Evolutionary conservation across 352 stramenopile genomes (phyloP).

Genomic region (Saprolegnia parasitica): DNA sequence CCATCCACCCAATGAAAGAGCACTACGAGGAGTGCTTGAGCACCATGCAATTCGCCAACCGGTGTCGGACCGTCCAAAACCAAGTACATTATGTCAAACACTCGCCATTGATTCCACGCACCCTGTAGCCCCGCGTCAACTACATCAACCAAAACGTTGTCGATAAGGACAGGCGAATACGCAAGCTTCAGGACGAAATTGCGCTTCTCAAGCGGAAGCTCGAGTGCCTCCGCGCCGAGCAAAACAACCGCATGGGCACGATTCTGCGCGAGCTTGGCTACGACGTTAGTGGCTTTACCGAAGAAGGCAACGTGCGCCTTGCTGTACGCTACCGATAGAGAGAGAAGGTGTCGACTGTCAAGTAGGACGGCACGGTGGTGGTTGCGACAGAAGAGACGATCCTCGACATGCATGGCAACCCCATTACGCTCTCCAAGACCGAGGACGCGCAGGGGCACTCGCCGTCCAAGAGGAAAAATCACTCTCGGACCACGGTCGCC

Average conservation of each 20-base stretch:
- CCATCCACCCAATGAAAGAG: conserved; percentile 83
- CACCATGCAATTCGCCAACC: conserved; percentile 89
- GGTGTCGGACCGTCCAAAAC: conserved; percentile 87
- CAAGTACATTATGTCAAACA: conserved; percentile 37
- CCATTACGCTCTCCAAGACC: not conserved
- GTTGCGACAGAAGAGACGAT: not conserved
- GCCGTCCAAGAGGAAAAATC: conserved; percentile 13
- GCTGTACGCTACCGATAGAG: conserved; percentile 34
- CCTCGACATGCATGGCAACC: conserved; percentile 22
- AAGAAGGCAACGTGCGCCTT: conserved; percentile 79
- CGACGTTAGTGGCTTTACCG: conserved; percentile 69
- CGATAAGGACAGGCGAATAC: conserved; percentile 80
- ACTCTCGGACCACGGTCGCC: conserved; percentile 1
- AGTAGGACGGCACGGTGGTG: conserved; percentile 61
- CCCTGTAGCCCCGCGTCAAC: conserved; percentile 59
- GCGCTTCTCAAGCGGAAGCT: conserved; percentile 53
- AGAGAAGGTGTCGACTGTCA: not conserved
- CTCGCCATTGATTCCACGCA: not conserved
- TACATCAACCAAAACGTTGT: conserved; percentile 79
- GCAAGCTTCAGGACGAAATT: conserved; percentile 76
- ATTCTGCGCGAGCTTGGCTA: conserved; percentile 75
- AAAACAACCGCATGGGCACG: conserved; percentile 68
- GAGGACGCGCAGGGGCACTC: conserved; percentile 15
- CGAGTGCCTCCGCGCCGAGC: conserved; percentile 59
- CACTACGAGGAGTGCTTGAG: conserved; percentile 89